Percentiles rank a stretch among this genome's conserved stretches.
Evolutionary conservation across 176 grass and related monocot species (phyloP).

Genomic region (Ampelocalamus luodianensis): DNA sequence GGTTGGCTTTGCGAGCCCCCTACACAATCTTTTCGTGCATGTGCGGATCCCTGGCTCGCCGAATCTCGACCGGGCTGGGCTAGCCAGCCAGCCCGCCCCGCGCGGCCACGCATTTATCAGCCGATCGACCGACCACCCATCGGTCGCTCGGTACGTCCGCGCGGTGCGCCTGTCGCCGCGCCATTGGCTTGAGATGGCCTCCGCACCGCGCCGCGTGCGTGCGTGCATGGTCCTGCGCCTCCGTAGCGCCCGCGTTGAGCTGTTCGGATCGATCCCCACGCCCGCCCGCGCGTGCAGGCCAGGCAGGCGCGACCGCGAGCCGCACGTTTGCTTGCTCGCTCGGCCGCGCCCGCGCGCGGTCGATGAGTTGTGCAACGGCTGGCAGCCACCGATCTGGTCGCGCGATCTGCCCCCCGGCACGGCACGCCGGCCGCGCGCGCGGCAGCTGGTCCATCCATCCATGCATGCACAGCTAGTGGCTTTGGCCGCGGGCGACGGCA

Average conservation of each 20-base stretch:
- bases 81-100: background rate
- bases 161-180: conserved; percentile 16
- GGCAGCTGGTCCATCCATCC: background rate
- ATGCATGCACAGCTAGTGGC: background rate
- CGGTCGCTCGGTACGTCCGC: background rate
- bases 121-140: conserved; percentile 22
- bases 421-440: background rate
- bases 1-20: background rate
- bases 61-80: background rate
- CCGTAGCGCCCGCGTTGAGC: conserved; percentile 12
- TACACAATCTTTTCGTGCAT: conserved; percentile 33
- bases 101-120: background rate
- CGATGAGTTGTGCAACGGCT: conserved; percentile 4
- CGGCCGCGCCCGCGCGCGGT: background rate
- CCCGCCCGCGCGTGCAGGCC: background rate
- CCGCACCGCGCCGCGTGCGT: too few relatives aligned
- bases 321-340: background rate
- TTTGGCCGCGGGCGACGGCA: background rate
- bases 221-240: conserved; percentile 9
- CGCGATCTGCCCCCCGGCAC: background rate
- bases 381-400: background rate
- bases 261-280: background rate
- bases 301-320: too few relatives aligned
- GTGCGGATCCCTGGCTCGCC: conserved; percentile 27
- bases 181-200: conserved; percentile 16